Evolutionary conservation across 2,329 filamentous ascomycete genomes (phyloP), one percentile per base, ranked within the genome.

Genomic region (Lanzia echinophila): DNA sequence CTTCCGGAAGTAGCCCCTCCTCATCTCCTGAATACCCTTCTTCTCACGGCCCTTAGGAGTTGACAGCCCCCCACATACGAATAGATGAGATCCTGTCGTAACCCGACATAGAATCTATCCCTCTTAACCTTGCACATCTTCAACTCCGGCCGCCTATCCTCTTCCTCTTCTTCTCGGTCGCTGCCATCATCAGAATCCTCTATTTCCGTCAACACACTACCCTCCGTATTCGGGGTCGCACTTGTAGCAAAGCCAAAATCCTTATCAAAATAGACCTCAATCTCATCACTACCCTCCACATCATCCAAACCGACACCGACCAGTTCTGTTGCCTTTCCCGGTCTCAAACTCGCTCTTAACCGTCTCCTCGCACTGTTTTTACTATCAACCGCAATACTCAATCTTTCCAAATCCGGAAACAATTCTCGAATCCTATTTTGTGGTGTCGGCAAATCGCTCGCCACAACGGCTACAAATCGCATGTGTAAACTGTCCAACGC

Each of bases 361-460:
- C 63, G 57, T 13, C 61, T 64, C 50, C 62, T 63, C 3, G 64
- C 64, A 45, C 57, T 58, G 12, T 56, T 58, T 8, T 61, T 62
- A 42, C 61, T 65, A 36, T 67, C 65, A 38, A 65, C 63, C 19
- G 64, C 65, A 38, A 67, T 63, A 31, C 60, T 62, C 12, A 67
- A 54, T 11, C 57, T 56, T 33, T 62, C 56, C 0, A 67, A 54
- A 24, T 58, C 54, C 4, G 65, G 65, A 19, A 65, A 67, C 3
- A 67, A 54, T 20, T 57, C 55, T 42, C 61, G 63, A 20, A 67
- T 64, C 46, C 63, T 53, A 2, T 63, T 61, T 24, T 60, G 58
- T 5, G 62, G 60, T 15, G 59, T 53, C 22, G 63, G 60, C n/a
- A 49, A 31, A 39, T 53, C 51, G 38, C 28, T 53, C 13, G 62